Evolutionary conservation across 805 yeast species (phyloP).

Genomic region (Saturnispora sekii): DNA sequence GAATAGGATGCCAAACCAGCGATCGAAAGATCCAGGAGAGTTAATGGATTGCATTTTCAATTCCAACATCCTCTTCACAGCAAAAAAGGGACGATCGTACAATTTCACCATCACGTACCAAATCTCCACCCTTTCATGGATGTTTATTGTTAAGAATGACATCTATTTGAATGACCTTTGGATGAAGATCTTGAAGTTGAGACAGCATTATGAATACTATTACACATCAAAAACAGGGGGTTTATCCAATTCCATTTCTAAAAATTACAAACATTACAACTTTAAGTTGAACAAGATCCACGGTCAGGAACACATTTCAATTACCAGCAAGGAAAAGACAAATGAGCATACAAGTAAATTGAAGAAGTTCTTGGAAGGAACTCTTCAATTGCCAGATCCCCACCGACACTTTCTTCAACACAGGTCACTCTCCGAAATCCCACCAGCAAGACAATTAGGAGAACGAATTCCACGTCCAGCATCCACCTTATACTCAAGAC

Average conservation of each 20-base stretch:
- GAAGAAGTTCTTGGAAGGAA: conserved; percentile 25
- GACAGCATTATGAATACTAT: conserved; percentile 30
- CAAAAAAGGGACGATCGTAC: conserved; percentile 26
- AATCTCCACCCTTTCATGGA: conserved; percentile 45
- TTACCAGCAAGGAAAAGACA: conserved; percentile 19
- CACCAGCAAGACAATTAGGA: neutral
- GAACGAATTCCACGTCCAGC: neutral
- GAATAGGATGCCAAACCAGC: neutral
- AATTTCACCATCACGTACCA: conserved; percentile 31
- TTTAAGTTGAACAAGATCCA: conserved; percentile 19
- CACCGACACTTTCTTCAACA: neutral
- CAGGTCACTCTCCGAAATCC: neutral
- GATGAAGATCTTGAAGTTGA: conserved; percentile 30
- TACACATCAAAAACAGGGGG: conserved; percentile 25
- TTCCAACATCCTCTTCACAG: conserved; percentile 29
- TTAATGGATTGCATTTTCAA: conserved; percentile 26
- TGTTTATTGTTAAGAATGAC: conserved; percentile 50
- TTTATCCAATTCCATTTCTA: conserved; percentile 22
- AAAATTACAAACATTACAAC: conserved; percentile 25
- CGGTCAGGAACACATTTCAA: conserved; percentile 12
- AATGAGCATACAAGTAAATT: conserved; percentile 25
- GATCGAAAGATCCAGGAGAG: conserved; percentile 19
- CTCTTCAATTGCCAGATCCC: conserved; percentile 10
- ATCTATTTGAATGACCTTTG: conserved; percentile 45
- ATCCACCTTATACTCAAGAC: neutral